Percentiles rank a stretch among this genome's conserved stretches.
Evolutionary conservation across 768 basidiomycete genomes (phyloP).

Genomic region (Pleurotus sapidus): DNA sequence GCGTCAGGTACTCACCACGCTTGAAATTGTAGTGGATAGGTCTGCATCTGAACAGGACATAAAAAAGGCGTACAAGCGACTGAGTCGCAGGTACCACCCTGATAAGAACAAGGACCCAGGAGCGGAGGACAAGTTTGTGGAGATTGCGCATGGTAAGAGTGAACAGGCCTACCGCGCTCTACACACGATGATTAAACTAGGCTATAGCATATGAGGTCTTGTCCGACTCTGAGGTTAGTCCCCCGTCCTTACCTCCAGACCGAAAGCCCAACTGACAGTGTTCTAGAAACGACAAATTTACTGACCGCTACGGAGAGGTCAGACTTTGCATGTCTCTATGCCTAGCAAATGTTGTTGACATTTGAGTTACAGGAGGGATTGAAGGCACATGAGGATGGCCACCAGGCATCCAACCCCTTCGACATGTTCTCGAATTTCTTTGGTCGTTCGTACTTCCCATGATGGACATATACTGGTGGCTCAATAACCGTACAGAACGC

Average conservation of each 20-base stretch:
- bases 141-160: slow-evolving; percentile 80
- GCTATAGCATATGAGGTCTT: slow-evolving; percentile 87
- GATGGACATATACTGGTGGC: too few species aligned
- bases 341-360: neutral
- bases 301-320: slow-evolving; percentile 89
- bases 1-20: slow-evolving; percentile 14
- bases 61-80: slow-evolving; percentile 85
- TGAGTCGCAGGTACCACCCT: slow-evolving; percentile 88
- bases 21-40: slow-evolving; percentile 47
- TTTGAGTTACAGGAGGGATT: slow-evolving; percentile 69
- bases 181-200: slow-evolving; percentile 7
- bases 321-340: too few species aligned
- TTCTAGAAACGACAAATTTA: slow-evolving; percentile 88
- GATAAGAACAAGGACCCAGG: slow-evolving; percentile 91
- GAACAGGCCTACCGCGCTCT: neutral
- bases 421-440: slow-evolving; percentile 96
- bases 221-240: slow-evolving; percentile 72
- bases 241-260: neutral
- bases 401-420: slow-evolving; percentile 81
- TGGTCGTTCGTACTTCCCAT: slow-evolving; percentile 50
- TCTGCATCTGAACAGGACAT: slow-evolving; percentile 89
- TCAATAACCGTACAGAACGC: slow-evolving; percentile 28
- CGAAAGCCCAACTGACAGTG: slow-evolving; percentile 7
- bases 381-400: slow-evolving; percentile 88
- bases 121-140: slow-evolving; percentile 85